A percentile compares a stretch with the other conserved stretches of the same genome.
phyloP scores from a whole-genome alignment of 2,329 filamentous ascomycete genomes.

The Cladosporium sp. region DNA sequence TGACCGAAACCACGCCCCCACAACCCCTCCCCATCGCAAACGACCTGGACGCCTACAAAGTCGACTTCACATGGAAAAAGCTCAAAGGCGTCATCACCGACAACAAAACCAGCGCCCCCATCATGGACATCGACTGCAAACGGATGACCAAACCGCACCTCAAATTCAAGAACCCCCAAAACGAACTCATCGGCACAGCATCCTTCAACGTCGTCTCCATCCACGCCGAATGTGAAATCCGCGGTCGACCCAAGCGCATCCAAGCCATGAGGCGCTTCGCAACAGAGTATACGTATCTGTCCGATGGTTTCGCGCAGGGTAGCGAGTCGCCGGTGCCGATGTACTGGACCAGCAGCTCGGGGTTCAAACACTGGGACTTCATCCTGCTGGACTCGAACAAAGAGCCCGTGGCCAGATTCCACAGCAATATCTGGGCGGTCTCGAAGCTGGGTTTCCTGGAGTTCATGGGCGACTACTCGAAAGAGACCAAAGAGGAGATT shows the following conservation, averaged over 20 bases:
- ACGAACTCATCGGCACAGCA: constrained; percentile 5
- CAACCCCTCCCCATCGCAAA: not conserved
- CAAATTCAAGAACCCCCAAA: not conserved
- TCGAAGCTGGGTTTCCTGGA: constrained; percentile 21
- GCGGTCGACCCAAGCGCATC: constrained; percentile 7
- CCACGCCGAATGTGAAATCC: constrained; percentile 17
- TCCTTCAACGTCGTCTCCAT: constrained; percentile 19
- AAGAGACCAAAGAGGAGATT: constrained; percentile 21
- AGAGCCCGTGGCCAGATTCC: constrained; percentile 20
- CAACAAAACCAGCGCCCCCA: not conserved
- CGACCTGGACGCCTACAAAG: constrained; percentile 10
- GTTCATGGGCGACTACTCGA: constrained; percentile 17
- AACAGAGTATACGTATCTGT: constrained; percentile 15
- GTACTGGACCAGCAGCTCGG: constrained; percentile 16
- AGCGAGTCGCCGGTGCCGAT: not conserved
- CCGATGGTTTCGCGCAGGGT: constrained; percentile 13
- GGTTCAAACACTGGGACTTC: constrained; percentile 23
- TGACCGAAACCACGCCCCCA: not conserved
- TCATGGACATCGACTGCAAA: constrained; percentile 17
- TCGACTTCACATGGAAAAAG: constrained; percentile 16
- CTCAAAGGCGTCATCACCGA: constrained; percentile 9
- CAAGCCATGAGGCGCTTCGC: constrained; percentile 16
- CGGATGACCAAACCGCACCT: constrained; percentile 12
- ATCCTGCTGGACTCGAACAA: constrained; percentile 18
- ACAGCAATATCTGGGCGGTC: constrained; percentile 18